A percentile compares a stretch with the other conserved stretches of the same genome.
phyloP scores from a whole-genome alignment of 768 basidiomycete genomes.

The Podaxis sp. region DNA sequence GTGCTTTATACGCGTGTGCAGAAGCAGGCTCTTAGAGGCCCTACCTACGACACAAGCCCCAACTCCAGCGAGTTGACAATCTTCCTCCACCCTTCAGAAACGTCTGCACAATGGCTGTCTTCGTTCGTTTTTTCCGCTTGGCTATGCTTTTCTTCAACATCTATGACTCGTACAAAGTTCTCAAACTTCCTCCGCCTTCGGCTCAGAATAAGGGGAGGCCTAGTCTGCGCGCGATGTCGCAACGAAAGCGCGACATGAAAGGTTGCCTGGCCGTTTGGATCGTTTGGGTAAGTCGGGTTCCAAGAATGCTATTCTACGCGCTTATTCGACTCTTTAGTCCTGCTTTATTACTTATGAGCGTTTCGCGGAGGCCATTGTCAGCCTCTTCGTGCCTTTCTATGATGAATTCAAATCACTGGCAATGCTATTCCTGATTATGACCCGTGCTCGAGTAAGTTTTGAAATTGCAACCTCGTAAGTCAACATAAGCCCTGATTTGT shows the following conservation, averaged over 20 bases:
- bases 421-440: constrained; percentile 72
- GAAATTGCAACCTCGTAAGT: neutral
- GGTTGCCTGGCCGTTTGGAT: constrained; percentile 83
- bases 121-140: constrained; percentile 67
- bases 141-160: constrained; percentile 75
- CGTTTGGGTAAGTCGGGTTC: constrained; percentile 62
- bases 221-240: constrained; percentile 63
- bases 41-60: constrained; percentile 14
- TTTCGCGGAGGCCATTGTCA: constrained; percentile 59
- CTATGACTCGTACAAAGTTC: constrained; percentile 81
- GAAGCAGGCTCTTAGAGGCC: neutral
- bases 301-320: neutral
- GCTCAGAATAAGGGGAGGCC: constrained; percentile 56
- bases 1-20: constrained; percentile 19
- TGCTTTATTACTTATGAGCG: constrained; percentile 70
- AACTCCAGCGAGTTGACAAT: constrained; percentile 11
- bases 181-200: constrained; percentile 63
- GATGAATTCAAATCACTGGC: constrained; percentile 75
- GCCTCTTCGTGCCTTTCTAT: constrained; percentile 80
- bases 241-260: constrained; percentile 84
- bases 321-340: constrained; percentile 42
- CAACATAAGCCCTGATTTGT: neutral
- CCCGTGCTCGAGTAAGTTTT: constrained; percentile 65
- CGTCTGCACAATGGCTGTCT: constrained; percentile 52
- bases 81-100: neutral